These are phyloP conservation scores for Massariosphaeria phaeospora DNA, from an alignment of 495 filamentous ascomycete genomes.

Conservation along the genomic window DNA sequence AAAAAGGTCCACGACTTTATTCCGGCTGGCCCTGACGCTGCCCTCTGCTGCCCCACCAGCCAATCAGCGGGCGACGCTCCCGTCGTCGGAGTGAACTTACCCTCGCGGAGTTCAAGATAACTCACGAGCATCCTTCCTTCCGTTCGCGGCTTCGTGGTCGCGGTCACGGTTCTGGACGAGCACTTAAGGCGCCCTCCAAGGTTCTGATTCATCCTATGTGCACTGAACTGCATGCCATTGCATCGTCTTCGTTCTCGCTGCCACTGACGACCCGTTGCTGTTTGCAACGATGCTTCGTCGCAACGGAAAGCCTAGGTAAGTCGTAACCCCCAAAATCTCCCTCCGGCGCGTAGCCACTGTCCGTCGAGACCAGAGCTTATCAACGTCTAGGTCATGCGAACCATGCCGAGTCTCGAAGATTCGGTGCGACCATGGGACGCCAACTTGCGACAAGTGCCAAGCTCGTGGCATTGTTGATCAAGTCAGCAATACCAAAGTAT, in stretches of 20 bases:
- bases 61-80: background rate
- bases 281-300: constrained; percentile 28
- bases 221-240: background rate
- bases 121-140: too few species aligned
- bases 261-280: background rate
- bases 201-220: background rate
- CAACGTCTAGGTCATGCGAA: constrained; percentile 22
- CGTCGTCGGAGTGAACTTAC: background rate
- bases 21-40: too few species aligned
- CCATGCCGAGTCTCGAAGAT: constrained; percentile 27
- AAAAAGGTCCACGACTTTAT: background rate
- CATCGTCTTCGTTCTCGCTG: background rate
- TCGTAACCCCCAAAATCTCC: background rate
- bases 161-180: background rate
- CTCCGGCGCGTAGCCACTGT: too few species aligned
- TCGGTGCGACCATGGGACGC: constrained; percentile 21
- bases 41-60: too few species aligned
- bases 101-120: constrained; percentile 1
- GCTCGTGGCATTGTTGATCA: constrained; percentile 21
- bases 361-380: background rate
- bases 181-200: background rate
- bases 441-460: constrained; percentile 25
- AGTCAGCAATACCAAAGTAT: constrained; percentile 10
- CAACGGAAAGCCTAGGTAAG: constrained; percentile 30
- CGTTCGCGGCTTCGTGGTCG: constrained; percentile 4